These are phyloP conservation scores for Venturia aucupariae DNA, from an alignment of 2,329 filamentous ascomycete genomes.

Conservation along the genomic window DNA sequence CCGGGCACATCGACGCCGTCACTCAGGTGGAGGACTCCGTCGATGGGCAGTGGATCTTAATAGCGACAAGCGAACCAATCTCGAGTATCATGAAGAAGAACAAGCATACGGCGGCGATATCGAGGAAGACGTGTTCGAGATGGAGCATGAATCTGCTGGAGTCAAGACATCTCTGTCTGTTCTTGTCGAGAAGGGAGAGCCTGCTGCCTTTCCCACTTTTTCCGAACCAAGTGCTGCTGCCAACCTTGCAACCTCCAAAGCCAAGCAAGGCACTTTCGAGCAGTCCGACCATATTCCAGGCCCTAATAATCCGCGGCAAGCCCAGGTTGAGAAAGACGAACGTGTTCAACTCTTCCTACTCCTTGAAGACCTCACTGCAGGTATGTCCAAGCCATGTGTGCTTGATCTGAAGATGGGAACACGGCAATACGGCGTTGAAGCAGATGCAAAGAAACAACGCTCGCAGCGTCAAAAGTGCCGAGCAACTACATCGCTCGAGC, in stretches of 20 bases:
- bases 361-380: slow-evolving; percentile 87
- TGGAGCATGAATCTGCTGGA: slow-evolving; percentile 44
- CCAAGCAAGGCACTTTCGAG: slow-evolving; percentile 1
- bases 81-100: slow-evolving; percentile 87
- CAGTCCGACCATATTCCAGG: slow-evolving; percentile 15
- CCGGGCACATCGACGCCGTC: slow-evolving; percentile 51
- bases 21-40: slow-evolving; percentile 78
- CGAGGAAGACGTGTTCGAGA: slow-evolving; percentile 60
- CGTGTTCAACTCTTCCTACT: slow-evolving; percentile 89
- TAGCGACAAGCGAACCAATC: slow-evolving; percentile 54
- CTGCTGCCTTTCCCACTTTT: background rate
- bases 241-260: slow-evolving; percentile 27
- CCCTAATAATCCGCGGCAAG: slow-evolving; percentile 35
- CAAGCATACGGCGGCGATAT: slow-evolving; percentile 68
- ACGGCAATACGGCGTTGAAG: slow-evolving; percentile 89
- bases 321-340: slow-evolving; percentile 38
- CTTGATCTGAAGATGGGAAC: slow-evolving; percentile 99
- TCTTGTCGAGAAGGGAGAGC: background rate
- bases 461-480: slow-evolving; percentile 92
- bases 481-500: slow-evolving; percentile 78
- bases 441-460: slow-evolving; percentile 80
- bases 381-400: slow-evolving; percentile 94
- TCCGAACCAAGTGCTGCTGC: slow-evolving; percentile 15
- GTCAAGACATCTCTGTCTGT: slow-evolving; percentile 16
- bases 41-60: slow-evolving; percentile 61